phyloP scores from a whole-genome alignment of 345 rosid genomes.

The Hypericum androsaemum region DNA sequence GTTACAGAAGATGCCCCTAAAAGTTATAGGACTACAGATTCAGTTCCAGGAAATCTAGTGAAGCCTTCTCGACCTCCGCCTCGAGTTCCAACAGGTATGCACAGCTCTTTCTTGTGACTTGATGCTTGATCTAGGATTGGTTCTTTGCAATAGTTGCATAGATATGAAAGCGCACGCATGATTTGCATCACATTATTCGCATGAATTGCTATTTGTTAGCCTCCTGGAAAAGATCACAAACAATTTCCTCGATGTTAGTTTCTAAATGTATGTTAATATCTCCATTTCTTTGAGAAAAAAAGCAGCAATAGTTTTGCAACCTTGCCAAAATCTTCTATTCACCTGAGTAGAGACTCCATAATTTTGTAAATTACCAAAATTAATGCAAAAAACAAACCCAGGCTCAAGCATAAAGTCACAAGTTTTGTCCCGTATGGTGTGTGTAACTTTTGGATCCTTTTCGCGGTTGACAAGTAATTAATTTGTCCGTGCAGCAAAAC shows the following conservation, averaged over 20 bases:
- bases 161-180: too few relatives aligned
- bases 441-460: not conserved
- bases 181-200: too few relatives aligned
- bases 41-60: not conserved
- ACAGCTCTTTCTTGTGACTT: not conserved
- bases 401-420: too few relatives aligned
- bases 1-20: constrained; percentile 1
- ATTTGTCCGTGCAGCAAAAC: constrained; percentile 42
- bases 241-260: too few relatives aligned
- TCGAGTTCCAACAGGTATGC: constrained; percentile 1
- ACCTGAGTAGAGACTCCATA: too few relatives aligned
- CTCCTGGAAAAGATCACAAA: too few relatives aligned
- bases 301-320: too few relatives aligned
- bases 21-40: not conserved
- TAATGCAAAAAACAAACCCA: too few relatives aligned
- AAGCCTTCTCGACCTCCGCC: constrained; percentile 3
- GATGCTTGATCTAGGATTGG: not conserved
- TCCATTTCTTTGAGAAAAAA: too few relatives aligned
- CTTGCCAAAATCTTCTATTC: too few relatives aligned
- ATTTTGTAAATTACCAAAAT: not conserved
- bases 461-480: not conserved
- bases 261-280: too few relatives aligned
- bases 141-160: not conserved
- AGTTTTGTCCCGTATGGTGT: not conserved
- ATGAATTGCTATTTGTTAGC: too few relatives aligned